Conservation (phyloP, 768 basidiomycete genomes). For the Amanita polypyramis region DNA sequence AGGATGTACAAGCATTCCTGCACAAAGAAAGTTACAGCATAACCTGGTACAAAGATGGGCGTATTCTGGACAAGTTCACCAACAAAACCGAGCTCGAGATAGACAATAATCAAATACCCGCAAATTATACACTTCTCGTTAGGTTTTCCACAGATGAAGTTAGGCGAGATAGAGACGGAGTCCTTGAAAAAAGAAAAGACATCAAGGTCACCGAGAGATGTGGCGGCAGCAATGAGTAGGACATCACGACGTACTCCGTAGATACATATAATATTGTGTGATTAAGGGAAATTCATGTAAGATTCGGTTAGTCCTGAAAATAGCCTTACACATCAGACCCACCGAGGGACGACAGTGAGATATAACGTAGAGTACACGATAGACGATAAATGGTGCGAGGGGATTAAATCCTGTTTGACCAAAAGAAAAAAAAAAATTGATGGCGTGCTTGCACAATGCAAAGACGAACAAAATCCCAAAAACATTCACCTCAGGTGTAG, state of each 20-base stretch:
- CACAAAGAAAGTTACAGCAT: constrained; percentile 35
- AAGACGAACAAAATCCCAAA: neutral
- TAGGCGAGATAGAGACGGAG: constrained; percentile 28
- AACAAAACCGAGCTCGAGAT: constrained; percentile 43
- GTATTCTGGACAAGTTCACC: constrained; percentile 29
- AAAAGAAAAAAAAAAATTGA: neutral
- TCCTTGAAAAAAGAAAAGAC: constrained; percentile 12
- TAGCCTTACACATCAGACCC: constrained; percentile 6
- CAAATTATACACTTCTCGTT: constrained; percentile 36
- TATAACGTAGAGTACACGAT: constrained; percentile 4
- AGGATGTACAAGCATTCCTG: constrained; percentile 13
- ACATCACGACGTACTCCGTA: neutral
- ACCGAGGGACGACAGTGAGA: constrained; percentile 1
- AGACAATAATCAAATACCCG: constrained; percentile 22
- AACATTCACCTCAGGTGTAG: neutral
- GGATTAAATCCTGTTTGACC: constrained; percentile 2
- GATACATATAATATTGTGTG: constrained; percentile 10
- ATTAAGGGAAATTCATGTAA: constrained; percentile 1
- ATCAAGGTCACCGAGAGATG: constrained; percentile 15
- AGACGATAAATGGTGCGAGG: constrained; percentile 2
- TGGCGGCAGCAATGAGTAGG: neutral
- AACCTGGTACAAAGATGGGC: constrained; percentile 42
- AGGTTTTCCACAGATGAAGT: constrained; percentile 49
- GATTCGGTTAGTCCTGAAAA: constrained; percentile 5
- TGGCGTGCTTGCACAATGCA: constrained; percentile 3